phyloP scores from a whole-genome alignment of 2,329 filamentous ascomycete genomes.

The Xylariaceae sp. region DNA sequence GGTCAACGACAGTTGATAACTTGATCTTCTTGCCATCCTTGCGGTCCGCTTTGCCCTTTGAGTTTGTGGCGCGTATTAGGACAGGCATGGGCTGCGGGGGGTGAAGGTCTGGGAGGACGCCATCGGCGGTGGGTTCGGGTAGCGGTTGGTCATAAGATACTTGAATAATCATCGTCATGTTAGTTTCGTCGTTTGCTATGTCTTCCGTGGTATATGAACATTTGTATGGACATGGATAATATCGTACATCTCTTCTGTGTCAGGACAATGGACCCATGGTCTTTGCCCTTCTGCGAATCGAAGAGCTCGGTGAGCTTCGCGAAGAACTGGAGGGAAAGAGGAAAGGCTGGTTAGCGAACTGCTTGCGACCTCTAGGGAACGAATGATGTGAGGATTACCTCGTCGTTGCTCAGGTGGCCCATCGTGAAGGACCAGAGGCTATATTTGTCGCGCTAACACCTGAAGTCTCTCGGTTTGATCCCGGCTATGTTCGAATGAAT shows the following conservation, averaged over 20 bases:
- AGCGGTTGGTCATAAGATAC: slow-evolving; percentile 44
- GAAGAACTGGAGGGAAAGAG: slow-evolving; percentile 79
- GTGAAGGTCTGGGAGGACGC: slow-evolving; percentile 57
- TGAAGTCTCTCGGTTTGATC: background rate
- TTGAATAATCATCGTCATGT: slow-evolving; percentile 24
- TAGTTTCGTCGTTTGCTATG: background rate
- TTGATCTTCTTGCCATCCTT: slow-evolving; percentile 56
- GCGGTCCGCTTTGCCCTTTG: slow-evolving; percentile 58
- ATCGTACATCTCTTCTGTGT: slow-evolving; percentile 69
- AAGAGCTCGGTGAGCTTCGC: slow-evolving; percentile 64
- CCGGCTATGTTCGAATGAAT: background rate
- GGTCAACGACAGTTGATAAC: slow-evolving; percentile 76
- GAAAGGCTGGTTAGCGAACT: slow-evolving; percentile 7
- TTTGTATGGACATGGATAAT: background rate
- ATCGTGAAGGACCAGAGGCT: slow-evolving; percentile 28
- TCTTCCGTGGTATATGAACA: background rate
- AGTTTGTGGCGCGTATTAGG: slow-evolving; percentile 80
- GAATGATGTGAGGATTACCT: slow-evolving; percentile 39
- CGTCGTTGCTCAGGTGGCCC: slow-evolving; percentile 56
- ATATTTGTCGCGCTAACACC: background rate
- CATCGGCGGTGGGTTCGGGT: slow-evolving; percentile 41
- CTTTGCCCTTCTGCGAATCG: slow-evolving; percentile 59
- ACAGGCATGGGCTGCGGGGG: slow-evolving; percentile 62
- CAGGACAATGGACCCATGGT: slow-evolving; percentile 70
- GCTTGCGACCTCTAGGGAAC: slow-evolving; percentile 1